These are phyloP conservation scores for Rhododendron williamsianum DNA, from an alignment of 148 eudicot species.

Conservation along the genomic window DNA sequence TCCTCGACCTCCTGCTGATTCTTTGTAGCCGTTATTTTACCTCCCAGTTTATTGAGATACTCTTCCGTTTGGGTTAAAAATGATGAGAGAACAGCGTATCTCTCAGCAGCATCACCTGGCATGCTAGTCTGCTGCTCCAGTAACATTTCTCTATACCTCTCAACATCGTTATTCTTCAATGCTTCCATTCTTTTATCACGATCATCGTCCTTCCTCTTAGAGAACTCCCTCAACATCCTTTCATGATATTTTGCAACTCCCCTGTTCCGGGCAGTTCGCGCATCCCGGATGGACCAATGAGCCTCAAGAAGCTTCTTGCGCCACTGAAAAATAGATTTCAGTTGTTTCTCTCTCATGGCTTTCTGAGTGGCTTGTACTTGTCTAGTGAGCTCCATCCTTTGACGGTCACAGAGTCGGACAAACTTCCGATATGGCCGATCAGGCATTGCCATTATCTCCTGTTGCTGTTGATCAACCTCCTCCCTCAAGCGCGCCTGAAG, in stretches of 20 bases:
- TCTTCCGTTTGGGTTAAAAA: constrained; percentile 95
- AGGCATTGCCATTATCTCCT: constrained; percentile 93
- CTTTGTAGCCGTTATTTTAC: constrained; percentile 93
- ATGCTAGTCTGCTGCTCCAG: constrained; percentile 94
- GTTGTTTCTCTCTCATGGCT: constrained; percentile 90
- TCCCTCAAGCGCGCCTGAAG: constrained; percentile 80
- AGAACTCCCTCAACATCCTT: constrained; percentile 91
- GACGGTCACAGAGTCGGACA: constrained; percentile 92
- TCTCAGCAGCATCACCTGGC: constrained; percentile 94
- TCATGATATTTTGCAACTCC: constrained; percentile 98
- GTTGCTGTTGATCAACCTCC: constrained; percentile 90
- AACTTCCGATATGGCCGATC: constrained; percentile 93
- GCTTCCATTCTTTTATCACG: constrained; percentile 95
- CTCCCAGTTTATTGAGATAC: constrained; percentile 88
- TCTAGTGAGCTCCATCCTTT: constrained; percentile 78
- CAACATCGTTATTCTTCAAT: constrained; percentile 94
- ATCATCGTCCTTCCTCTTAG: constrained; percentile 89
- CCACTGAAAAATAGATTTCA: constrained; percentile 88
- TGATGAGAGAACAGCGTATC: constrained; percentile 88
- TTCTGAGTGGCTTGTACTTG: constrained; percentile 86
- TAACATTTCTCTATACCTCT: constrained; percentile 93
- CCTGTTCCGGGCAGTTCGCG: constrained; percentile 91
- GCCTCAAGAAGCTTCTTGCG: constrained; percentile 97
- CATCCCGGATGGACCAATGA: constrained; percentile 97
- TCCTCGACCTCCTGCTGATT: constrained; percentile 98